Conservation (phyloP, 2,329 filamentous ascomycete genomes). For the Sporothrix schenckii region DNA sequence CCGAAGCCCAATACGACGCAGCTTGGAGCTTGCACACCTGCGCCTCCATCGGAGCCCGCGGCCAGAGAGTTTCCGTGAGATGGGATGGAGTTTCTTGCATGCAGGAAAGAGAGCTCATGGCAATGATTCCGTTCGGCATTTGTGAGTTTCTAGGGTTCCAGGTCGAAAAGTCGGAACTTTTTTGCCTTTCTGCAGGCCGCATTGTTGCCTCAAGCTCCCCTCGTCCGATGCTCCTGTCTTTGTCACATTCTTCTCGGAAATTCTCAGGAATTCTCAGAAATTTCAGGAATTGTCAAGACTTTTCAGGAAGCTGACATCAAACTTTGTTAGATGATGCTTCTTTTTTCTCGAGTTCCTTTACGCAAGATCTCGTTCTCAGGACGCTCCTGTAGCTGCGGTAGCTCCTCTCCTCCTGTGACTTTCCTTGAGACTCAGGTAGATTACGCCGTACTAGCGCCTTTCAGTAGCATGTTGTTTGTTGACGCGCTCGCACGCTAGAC, state of each 20-base stretch:
- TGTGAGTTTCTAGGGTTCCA: background rate
- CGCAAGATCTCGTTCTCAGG: background rate
- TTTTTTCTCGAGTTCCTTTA: background rate
- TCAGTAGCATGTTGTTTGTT: too few relatives aligned
- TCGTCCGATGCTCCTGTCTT: too few relatives aligned
- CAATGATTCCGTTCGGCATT: background rate
- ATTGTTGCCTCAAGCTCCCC: too few relatives aligned
- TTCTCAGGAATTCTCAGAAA: background rate
- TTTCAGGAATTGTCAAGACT: background rate
- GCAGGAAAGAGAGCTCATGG: background rate
- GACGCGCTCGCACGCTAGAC: too few relatives aligned
- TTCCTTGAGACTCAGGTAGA: background rate
- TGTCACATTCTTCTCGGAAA: background rate
- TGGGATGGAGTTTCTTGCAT: slow-evolving; percentile 4
- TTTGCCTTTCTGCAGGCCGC: background rate
- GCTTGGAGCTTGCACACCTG: slow-evolving; percentile 8
- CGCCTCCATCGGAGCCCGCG: background rate
- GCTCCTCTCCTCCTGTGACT: background rate
- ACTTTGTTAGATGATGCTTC: background rate
- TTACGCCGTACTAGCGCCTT: background rate
- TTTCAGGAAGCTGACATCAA: slow-evolving; percentile 1
- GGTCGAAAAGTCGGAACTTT: background rate
- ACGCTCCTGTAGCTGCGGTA: background rate
- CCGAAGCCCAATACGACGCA: slow-evolving; percentile 8
- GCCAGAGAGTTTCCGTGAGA: slow-evolving; percentile 5